phyloP scores from a whole-genome alignment of 768 basidiomycete genomes.

The Glaciozyma antarctica region DNA sequence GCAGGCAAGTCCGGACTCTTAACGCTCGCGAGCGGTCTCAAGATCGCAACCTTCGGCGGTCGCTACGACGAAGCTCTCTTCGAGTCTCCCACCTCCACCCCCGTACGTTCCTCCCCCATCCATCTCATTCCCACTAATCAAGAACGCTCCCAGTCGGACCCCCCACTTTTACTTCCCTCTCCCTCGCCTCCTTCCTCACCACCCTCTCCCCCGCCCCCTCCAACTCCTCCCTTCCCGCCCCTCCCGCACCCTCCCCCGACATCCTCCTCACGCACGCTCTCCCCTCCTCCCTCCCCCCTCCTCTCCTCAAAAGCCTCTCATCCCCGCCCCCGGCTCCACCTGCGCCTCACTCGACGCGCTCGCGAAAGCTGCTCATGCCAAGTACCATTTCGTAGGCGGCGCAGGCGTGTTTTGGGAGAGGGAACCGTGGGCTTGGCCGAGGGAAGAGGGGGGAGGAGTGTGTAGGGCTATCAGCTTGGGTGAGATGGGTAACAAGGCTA shows the following conservation, averaged over 20 bases:
- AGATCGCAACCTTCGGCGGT: slow-evolving; percentile 30
- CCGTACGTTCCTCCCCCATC: slow-evolving; percentile 55
- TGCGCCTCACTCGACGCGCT: slow-evolving; percentile 54
- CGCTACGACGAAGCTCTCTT: not conserved
- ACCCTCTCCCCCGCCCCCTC: slow-evolving; percentile 52
- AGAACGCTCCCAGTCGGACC: slow-evolving; percentile 37
- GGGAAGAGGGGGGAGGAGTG: slow-evolving; percentile 45
- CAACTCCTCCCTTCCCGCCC: slow-evolving; percentile 54
- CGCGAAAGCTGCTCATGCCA: slow-evolving; percentile 51
- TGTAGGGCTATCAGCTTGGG: slow-evolving; percentile 79
- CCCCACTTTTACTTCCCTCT: slow-evolving; percentile 12
- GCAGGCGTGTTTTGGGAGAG: slow-evolving; percentile 86
- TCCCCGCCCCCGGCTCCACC: slow-evolving; percentile 43
- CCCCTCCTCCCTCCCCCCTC: slow-evolving; percentile 57
- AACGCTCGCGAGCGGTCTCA: slow-evolving; percentile 32
- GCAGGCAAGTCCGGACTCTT: slow-evolving; percentile 11
- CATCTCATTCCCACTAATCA: slow-evolving; percentile 41
- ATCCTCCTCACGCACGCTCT: slow-evolving; percentile 71
- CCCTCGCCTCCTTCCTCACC: slow-evolving; percentile 27
- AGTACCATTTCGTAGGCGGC: slow-evolving; percentile 73
- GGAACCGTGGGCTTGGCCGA: slow-evolving; percentile 77
- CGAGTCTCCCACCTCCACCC: too few species aligned
- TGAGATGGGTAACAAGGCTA: slow-evolving; percentile 61
- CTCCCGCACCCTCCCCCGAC: slow-evolving; percentile 61
- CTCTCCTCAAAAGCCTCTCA: slow-evolving; percentile 51